Conservation (phyloP, 495 filamentous ascomycete species). For the Aspergillus steynii region DNA sequence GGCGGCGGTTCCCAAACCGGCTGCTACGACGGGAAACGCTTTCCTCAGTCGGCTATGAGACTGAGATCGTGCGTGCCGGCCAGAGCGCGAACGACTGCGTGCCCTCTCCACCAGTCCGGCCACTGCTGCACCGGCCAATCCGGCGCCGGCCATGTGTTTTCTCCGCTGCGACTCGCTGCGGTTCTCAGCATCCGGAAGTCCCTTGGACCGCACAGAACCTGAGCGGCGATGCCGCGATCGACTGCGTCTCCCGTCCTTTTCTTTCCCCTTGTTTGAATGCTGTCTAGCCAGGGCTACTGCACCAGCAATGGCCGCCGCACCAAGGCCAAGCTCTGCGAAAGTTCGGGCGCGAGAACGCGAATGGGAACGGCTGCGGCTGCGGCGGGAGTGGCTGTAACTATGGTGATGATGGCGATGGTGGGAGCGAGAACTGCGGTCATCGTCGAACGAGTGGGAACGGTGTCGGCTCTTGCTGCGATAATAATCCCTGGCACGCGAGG, state of each 20-base stretch:
- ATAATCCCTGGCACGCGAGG: conserved; percentile 69
- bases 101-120: conserved; percentile 74
- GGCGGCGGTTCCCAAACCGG: conserved; percentile 75
- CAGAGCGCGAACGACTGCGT: conserved; percentile 69
- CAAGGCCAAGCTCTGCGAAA: conserved; percentile 72
- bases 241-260: conserved; percentile 62
- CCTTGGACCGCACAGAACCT: conserved; percentile 38
- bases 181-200: conserved; percentile 42
- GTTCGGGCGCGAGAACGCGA: conserved; percentile 58
- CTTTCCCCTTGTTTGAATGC: conserved; percentile 45
- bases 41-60: conserved; percentile 61
- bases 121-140: conserved; percentile 73
- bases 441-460: conserved; percentile 50
- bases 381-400: conserved; percentile 37
- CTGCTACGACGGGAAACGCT: conserved; percentile 68
- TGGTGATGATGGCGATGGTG: conserved; percentile 38
- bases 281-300: conserved; percentile 75
- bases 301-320: conserved; percentile 79
- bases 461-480: conserved; percentile 64
- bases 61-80: conserved; percentile 48
- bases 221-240: conserved; percentile 64
- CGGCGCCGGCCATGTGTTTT: conserved; percentile 73
- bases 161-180: conserved; percentile 62
- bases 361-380: conserved; percentile 54
- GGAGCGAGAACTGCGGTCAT: conserved; percentile 45